Evolutionary conservation across 1,284 basidiomycete species (phyloP).

Genomic region (Naganishia sp.): DNA sequence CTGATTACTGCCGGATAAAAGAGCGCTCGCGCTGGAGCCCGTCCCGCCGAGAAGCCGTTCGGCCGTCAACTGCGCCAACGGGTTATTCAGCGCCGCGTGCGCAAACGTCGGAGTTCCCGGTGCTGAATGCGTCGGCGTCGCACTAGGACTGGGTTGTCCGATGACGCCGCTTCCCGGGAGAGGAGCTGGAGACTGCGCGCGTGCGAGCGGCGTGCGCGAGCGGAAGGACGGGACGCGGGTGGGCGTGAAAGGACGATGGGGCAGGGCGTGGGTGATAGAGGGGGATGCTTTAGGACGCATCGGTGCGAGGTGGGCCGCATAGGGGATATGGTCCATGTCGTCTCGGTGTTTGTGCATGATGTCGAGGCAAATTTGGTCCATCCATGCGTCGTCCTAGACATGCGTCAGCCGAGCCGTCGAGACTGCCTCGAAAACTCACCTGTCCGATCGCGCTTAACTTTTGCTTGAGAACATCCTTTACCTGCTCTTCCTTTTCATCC

Average conservation of each 20-base stretch:
- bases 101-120: conserved; percentile 27
- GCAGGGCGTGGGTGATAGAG: conserved; percentile 36
- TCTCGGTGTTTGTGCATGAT: conserved; percentile 54
- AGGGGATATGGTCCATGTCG: conserved; percentile 50
- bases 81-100: conserved; percentile 1
- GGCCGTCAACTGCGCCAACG: conserved; percentile 16
- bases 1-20: conserved; percentile 5
- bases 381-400: conserved; percentile 48
- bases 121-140: conserved; percentile 26
- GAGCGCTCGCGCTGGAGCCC: conserved; percentile 21
- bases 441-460: conserved; percentile 73
- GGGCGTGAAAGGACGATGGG: conserved; percentile 51
- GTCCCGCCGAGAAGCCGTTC: conserved; percentile 12
- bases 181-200: conserved; percentile 44
- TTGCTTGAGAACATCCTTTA: conserved; percentile 71
- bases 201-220: conserved; percentile 46
- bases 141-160: conserved; percentile 28
- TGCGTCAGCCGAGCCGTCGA: neutral
- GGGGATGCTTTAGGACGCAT: conserved; percentile 44
- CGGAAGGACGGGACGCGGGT: conserved; percentile 51
- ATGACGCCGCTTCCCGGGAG: conserved; percentile 28
- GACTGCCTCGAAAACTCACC: conserved; percentile 48
- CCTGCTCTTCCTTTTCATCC: conserved; percentile 79
- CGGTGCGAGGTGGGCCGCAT: conserved; percentile 47
- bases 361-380: conserved; percentile 54